Evolutionary conservation across 2,329 filamentous ascomycete species (phyloP), one percentile per base, ranked within the genome.

Genomic region (Fonsecaea pedrosoi): DNA sequence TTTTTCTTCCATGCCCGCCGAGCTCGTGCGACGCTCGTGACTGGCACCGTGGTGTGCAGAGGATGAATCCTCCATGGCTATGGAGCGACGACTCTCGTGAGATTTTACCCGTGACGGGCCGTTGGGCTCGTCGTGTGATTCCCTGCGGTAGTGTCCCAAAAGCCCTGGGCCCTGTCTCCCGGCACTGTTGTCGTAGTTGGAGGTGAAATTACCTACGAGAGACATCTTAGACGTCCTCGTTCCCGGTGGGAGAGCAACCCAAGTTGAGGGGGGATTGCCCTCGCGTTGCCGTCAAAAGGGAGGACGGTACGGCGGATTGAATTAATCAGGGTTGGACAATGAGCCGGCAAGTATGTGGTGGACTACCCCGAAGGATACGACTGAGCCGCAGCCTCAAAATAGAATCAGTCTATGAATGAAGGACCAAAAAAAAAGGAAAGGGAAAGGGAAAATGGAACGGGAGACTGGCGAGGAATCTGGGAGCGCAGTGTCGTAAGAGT

Each of bases 171-270:
- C 67, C 3, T 53, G 53, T 1, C 56, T 63, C 21, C 65, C 60
- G 13, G 60, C 48, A 54, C n/a, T 60, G 42, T 61, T 34, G 63
- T 69, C 67, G 38, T 42, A 45, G 50, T 69, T 69, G 60, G 62
- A 50, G 13, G 55, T 64, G 45, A 69, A 64, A 32, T 66, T 69
- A 45, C 67, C 67, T 12, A 69, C 67, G n/a, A 69, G 57, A 59
- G 67, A 69, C 67, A 69, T 69, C 4, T 57, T 25, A 25, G 45
- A 25, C 3, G 13, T 50, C 25, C 18, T 50, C 13, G 7, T 4
- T 25, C 13, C 9, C 6, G 6, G 4, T 50, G 45, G 7, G 45
- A 8, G 9, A 50, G 18, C 18, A 50, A 25, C 9, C 40, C 8
- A 50, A 10, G 18, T 8, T 25, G 18, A 1, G n/a, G 45, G 21